Percentiles rank a stretch among this genome's conserved stretches.
Evolutionary conservation across 352 stramenopile genomes (phyloP).

Genomic region (Pythium rishiriense): DNA sequence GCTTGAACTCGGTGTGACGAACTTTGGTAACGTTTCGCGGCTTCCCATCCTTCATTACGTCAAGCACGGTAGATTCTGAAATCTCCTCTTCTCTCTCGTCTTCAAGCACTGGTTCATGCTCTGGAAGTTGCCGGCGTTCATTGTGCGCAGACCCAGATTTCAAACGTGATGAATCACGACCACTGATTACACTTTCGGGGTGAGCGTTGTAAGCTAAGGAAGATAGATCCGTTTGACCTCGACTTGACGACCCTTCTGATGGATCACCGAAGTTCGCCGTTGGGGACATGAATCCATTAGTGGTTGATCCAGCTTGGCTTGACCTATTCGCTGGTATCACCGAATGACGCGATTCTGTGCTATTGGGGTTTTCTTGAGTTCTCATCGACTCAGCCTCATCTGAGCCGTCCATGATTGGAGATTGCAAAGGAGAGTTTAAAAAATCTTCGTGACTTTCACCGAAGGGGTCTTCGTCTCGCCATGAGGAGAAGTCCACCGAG

Average conservation of each 20-base stretch:
- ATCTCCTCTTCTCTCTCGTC: conserved; percentile 40
- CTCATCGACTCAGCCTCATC: conserved; percentile 17
- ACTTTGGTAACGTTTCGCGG: conserved; percentile 52
- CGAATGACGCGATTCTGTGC: conserved; percentile 6
- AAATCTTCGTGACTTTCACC: conserved; percentile 22
- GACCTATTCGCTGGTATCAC: not conserved
- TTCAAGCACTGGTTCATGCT: not conserved
- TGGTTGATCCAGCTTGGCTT: not conserved
- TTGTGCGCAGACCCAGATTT: not conserved
- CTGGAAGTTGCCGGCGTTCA: not conserved
- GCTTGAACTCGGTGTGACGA: conserved; percentile 49
- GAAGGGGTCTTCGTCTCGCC: conserved; percentile 38
- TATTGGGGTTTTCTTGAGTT: conserved; percentile 13
- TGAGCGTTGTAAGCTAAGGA: conserved; percentile 5
- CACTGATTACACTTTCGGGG: not conserved
- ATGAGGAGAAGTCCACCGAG: conserved; percentile 28
- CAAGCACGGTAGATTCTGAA: conserved; percentile 41
- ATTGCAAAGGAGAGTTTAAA: not conserved
- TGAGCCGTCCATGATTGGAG: not conserved
- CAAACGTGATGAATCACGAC: not conserved
- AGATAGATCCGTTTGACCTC: conserved; percentile 3
- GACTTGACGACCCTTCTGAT: not conserved
- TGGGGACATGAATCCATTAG: not conserved
- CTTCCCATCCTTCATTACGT: conserved; percentile 61
- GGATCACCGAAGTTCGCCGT: not conserved